Evolutionary conservation across 75 land plant genomes (phyloP), one percentile per base, ranked within the genome.

Genomic region (Pseudotsuga menziesii): DNA sequence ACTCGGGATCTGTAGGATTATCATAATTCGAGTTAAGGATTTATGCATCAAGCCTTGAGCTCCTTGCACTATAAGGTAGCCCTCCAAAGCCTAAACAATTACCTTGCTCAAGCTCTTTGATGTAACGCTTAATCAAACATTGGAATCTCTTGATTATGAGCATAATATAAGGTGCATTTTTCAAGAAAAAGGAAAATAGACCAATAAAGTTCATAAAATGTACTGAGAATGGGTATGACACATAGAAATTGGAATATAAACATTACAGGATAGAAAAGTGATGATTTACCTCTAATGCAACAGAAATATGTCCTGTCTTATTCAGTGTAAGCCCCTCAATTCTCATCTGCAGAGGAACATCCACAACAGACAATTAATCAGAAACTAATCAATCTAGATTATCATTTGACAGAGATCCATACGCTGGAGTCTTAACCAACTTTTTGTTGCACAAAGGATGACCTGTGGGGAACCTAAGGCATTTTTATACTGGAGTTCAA

Each of bases 241-340:
- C 4, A 64, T 32, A 35, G 4, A 64, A 16, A 29, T 64, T 64
- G 69, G 27, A 19, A 64, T 64, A 16, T 16, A 32, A 64, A 64
- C 19, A 64, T 16, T 29, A 32, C 8, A 32, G 3, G 17, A 29
- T 64, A 36, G 35, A 74, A 23, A 9, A 75, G 58, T 20, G 26
- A 29, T 56, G 27, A 75, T 79, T 39, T 75, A 90, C 92, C 61
- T 90, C 92, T 78, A 90, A 7, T 13, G 88, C 85, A 29, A 88
- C 84, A 56, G 92, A 82, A 41, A 90, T 58, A 80, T 88, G 86
- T 57, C 75, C 39, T 26, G 78, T 80, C 70, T 78, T 87, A 67
- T 82, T 62, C 55, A 85, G 80, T 13, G 86, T 80, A 77, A 88
- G 79, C 60, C 92, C 92, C 77, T 90, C 92, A 76, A 90, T 78